Base-by-base conservation (phyloP, 1,284 basidiomycete species). In the Leccinum pachyderme region DNA sequence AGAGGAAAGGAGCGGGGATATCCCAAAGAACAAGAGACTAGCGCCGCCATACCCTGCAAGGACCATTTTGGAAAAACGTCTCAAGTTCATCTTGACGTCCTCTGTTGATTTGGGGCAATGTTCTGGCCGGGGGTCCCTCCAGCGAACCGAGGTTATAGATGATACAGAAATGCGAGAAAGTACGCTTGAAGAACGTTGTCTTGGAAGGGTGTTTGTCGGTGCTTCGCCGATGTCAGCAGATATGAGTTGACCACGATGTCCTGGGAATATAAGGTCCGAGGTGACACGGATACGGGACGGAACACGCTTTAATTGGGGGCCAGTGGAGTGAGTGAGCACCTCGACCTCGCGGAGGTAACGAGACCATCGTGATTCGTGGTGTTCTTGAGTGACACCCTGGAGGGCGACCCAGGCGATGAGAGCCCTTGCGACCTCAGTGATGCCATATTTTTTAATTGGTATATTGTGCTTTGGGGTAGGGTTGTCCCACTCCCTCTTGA, bases 31-130 rank as follows among this genome's bases (percentile, higher is more conserved):
- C 22, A 90, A 70, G 13, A 91, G 75, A 50, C 83, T 86, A 2
- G 88, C 85, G 7, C 89, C 89, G 8, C 89, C 89, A 61, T 91
- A 91, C 1, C 88, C 88, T 0, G 86, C 89, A 4, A 91, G 74
- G 1, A 89, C 87, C 72, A 91, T 81, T 68, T 90, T 90, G 5
- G 89, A 90, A 35, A 90, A 76, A 15, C 89, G 79, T 29, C 88
- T 81, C 12, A 91, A 71, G 7, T 83, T 87, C 13, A 78, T 71
- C 64, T 87, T 88, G 51, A 89, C 75, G 51, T 87, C 82, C 2
- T 74, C 69, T 27, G 78, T 75, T 11, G 80, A 74, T 48, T 75
- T 63, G 13, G 66, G 67, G 35, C 61, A 68, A 22, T 73, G 68
- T 35, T 70, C 70, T 28, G 60, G 52, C 15, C 54, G 57, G 0